Conservation (phyloP, 441 rosid species). For the Breynia disticha region DNA sequence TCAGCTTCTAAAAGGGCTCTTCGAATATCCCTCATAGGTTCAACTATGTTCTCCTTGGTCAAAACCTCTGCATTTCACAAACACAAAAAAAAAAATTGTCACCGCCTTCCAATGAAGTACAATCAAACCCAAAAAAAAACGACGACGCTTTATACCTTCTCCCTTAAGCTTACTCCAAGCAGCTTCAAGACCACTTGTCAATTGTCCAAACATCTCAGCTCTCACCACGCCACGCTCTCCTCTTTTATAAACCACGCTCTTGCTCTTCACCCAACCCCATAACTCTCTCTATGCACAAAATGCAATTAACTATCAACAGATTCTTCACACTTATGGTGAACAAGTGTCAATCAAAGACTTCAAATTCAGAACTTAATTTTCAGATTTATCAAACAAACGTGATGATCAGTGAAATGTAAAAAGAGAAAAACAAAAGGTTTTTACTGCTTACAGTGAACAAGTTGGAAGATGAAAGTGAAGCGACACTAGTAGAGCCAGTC, state of each 20-base stretch:
- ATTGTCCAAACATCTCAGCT: slow-evolving; percentile 97
- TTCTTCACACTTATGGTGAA: too few species aligned
- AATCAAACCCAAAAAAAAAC: background rate
- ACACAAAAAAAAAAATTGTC: background rate
- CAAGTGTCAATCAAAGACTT: background rate
- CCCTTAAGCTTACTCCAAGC: slow-evolving; percentile 99
- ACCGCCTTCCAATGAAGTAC: too few species aligned
- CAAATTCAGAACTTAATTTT: too few species aligned
- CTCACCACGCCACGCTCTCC: slow-evolving; percentile 33
- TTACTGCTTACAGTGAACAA: slow-evolving; percentile 41
- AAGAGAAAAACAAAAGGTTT: too few species aligned
- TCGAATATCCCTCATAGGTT: slow-evolving; percentile 95
- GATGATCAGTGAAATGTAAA: too few species aligned
- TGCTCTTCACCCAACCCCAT: slow-evolving; percentile 63
- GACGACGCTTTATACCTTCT: slow-evolving; percentile 44
- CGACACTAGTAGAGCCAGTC: slow-evolving; percentile 27
- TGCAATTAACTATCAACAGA: too few species aligned
- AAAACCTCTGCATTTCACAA: slow-evolving; percentile 48
- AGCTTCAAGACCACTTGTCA: slow-evolving; percentile 80
- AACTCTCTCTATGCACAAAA: slow-evolving; percentile 55
- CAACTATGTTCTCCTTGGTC: slow-evolving; percentile 88
- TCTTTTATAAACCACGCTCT: slow-evolving; percentile 31
- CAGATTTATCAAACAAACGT: too few species aligned
- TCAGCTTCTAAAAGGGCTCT: slow-evolving; percentile 98
- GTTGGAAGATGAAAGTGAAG: slow-evolving; percentile 43